These are phyloP conservation scores for Sugiyamaella lignohabitans DNA, from an alignment of 805 yeast genomes.

Conservation along the genomic window DNA sequence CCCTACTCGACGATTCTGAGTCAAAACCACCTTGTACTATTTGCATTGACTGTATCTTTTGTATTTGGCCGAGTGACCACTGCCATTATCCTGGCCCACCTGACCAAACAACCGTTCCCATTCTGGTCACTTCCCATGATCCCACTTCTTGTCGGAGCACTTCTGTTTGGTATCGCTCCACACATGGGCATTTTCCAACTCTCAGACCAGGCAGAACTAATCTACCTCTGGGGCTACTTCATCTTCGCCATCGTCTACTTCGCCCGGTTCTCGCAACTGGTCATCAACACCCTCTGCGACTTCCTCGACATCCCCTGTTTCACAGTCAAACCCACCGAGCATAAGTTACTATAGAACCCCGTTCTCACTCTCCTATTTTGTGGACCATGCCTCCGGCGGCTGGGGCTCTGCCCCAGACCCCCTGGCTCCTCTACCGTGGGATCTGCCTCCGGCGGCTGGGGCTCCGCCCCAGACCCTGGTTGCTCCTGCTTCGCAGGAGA, in stretches of 20 bases:
- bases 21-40: slow-evolving; percentile 51
- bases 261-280: slow-evolving; percentile 62
- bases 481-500: too few species aligned
- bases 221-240: slow-evolving; percentile 47
- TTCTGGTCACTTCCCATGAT: slow-evolving; percentile 60
- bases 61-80: slow-evolving; percentile 74
- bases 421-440: background rate
- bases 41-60: slow-evolving; percentile 75
- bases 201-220: slow-evolving; percentile 28
- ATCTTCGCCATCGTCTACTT: slow-evolving; percentile 64
- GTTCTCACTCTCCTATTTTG: too few species aligned
- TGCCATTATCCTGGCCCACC: slow-evolving; percentile 65
- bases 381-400: background rate
- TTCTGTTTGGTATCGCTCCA: slow-evolving; percentile 43
- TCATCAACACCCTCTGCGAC: slow-evolving; percentile 70
- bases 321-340: slow-evolving; percentile 10
- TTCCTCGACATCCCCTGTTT: slow-evolving; percentile 83
- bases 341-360: background rate
- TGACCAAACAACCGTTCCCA: slow-evolving; percentile 81
- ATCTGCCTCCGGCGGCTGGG: too few species aligned
- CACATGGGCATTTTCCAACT: slow-evolving; percentile 37
- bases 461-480: too few species aligned
- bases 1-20: slow-evolving; percentile 43
- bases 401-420: slow-evolving; percentile 1
- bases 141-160: slow-evolving; percentile 31